Base-by-base conservation (phyloP, 1,139 yeast species). In the Kazachstania sp. region DNA sequence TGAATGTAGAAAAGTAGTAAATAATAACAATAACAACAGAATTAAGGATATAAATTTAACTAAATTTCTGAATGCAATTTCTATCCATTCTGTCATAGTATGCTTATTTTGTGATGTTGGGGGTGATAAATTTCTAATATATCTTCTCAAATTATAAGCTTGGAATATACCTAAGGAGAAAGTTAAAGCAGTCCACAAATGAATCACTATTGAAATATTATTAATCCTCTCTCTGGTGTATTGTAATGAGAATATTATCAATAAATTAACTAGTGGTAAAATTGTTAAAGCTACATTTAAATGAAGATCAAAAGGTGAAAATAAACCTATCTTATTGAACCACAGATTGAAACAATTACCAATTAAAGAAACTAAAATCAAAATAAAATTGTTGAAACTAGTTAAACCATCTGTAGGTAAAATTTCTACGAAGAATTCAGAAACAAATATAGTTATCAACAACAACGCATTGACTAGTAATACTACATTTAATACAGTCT, bases 111-210 rank as follows among this genome's bases (percentile, higher is more conserved):
- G 43, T 7, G 41, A 37, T 12, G 44, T 46, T 26, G 41, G 35
- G 9, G 46, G 45, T 5, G 45, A 38, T 9, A 45, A 23, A 11
- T 71, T 60, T 16, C 76, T 68, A 31, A 76, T 75, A 15, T 54
- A 60, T 8, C 48, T 41, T 18, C 50, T 44, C 36, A 63, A 46
- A 28, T 53, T 55, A 50, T 56, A 54, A 31, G 64, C 65, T 37
- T 63, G 49, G 4, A 57, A 48, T 3, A 60, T 54, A 26, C 67
- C 64, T 4, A 65, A 47, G 2, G 53, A 52, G 49, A 66, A 62
- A 3, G 69, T 60, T 15, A 73, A 54, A 0, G 78, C 65, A 0
- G 86, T 73, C 84, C 92, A 83, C 2, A 78, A 46, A 37, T 78
- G 66, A 15, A 82, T 66, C 16, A 75, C 54, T 7, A 70, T 64